A percentile compares a stretch with the other conserved stretches of the same genome.
These are phyloP conservation scores for Fusarium xylarioides DNA, from an alignment of 2,329 filamentous ascomycete species.

Conservation along the genomic window DNA sequence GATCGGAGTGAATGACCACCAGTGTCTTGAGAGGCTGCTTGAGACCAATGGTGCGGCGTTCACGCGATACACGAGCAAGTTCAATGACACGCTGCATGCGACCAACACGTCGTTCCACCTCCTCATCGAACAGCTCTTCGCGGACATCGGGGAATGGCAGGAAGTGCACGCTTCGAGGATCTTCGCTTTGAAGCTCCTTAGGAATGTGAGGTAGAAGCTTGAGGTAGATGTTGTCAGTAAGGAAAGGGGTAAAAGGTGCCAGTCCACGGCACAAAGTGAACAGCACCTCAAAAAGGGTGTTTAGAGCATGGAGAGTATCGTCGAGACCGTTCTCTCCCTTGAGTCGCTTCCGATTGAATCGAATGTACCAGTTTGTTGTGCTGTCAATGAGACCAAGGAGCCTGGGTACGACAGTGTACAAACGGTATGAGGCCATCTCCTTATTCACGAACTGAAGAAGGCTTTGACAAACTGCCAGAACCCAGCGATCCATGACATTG, in stretches of 20 bases:
- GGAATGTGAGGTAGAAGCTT: slow-evolving; percentile 85
- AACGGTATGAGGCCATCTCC: slow-evolving; percentile 83
- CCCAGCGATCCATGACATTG: slow-evolving; percentile 97
- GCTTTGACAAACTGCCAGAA: slow-evolving; percentile 90
- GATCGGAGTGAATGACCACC: slow-evolving; percentile 85
- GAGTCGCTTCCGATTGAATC: slow-evolving; percentile 88
- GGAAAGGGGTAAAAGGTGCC: slow-evolving; percentile 94
- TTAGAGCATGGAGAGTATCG: slow-evolving; percentile 89
- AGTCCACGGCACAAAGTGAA: slow-evolving; percentile 88
- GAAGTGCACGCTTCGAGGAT: slow-evolving; percentile 91
- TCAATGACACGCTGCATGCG: slow-evolving; percentile 98
- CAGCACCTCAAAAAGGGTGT: slow-evolving; percentile 92
- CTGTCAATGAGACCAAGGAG: slow-evolving; percentile 88
- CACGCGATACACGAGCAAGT: slow-evolving; percentile 84
- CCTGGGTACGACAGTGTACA: slow-evolving; percentile 92
- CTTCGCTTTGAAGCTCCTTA: slow-evolving; percentile 71
- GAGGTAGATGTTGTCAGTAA: slow-evolving; percentile 93
- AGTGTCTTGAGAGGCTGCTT: slow-evolving; percentile 93
- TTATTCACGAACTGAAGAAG: slow-evolving; percentile 90
- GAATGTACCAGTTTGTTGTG: slow-evolving; percentile 98
- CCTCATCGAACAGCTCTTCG: slow-evolving; percentile 85
- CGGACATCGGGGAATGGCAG: slow-evolving; percentile 88
- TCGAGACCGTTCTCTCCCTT: slow-evolving; percentile 89
- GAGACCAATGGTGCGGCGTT: slow-evolving; percentile 82
- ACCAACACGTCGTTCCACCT: slow-evolving; percentile 84